Evolutionary conservation across 306 rosid species (phyloP), one percentile per base, ranked within the genome.

Genomic region (Neltuma alba): DNA sequence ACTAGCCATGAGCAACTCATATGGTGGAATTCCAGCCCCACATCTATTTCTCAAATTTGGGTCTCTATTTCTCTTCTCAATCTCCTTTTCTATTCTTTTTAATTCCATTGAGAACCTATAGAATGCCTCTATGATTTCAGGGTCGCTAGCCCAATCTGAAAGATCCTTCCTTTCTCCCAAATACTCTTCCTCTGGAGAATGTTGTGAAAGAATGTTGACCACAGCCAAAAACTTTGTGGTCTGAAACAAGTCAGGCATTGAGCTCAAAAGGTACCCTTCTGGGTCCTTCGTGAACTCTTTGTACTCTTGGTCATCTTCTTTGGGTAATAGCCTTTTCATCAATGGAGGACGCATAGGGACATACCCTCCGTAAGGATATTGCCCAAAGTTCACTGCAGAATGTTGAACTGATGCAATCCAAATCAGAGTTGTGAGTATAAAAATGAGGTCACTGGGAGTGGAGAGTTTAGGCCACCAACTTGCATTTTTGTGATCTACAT

Each of bases 401-500:
- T 44, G 50, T 23, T 9, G 13, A 64, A 44, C 50, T 44, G 50
- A 44, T 2, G 50, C 50, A 13, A 44, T 14, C 50, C 50, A 44
- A 44, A 44, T 13, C 18, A 44, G 5, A 12, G 50, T 44, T 44
- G 50, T 83, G 74, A 83, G 84, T 18, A 79, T 52, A 34, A 78
- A 69, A n/a, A 36, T 62, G 25, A 83, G 87, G 30, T 84, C 72
- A 2, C 7, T 54, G 0, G 84, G 75, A 40, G 84, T 69, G 13
- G 79, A 50, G 4, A 83, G 81, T 75, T 40, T 73, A 3, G 97
- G 92, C 98, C 97, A 93, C 98, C 98, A 93, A 65, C 73, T 87
- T 47, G 90, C 91, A 12, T 90, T 70, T 54, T 89, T 45, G 31
- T 87, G 87, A 81, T 93, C 90, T 0, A 83, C 85, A 12, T 93